Base-by-base conservation (phyloP, 805 yeast genomes). In the Isabelozyma heimii region DNA sequence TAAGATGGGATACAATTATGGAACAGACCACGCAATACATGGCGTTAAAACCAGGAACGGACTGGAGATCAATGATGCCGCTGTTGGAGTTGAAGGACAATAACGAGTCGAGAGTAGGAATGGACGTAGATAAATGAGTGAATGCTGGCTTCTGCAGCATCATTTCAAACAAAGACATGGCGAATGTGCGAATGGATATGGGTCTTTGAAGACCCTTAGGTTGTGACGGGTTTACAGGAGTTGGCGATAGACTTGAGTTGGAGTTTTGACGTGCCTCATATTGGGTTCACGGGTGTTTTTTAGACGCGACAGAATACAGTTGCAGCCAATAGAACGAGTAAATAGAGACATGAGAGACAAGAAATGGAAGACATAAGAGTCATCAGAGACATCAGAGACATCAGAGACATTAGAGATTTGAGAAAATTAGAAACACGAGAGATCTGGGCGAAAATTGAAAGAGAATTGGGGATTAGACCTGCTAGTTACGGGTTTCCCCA, bases 1-100 rank as follows among this genome's bases (percentile, higher is more conserved):
- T 14, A 24, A 72, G 56, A 48, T 72, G 75, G 10, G 68, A 60
- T 8, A 58, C 54, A 7, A 70, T 54, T 9, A 69, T 42, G n/a
- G 61, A 55, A 16, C 56, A 52, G 10, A 61, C 46, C 24, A 67
- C 51, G 4, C 58, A 51, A 43, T 55, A 57, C 39, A 57, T 45
- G 0, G 59, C 64, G 12, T 47, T 41, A 50, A 63, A 58, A 3
- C 63, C 61, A 3, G 77, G 75, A n/a, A 69, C 67, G 2, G 68
- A 50, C 52, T 72, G 76, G 50, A 72, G 54, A 48, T 72, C 77
- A 7, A 73, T 53, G 35, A 49, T 40, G 39, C 43, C 44, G 28
- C 41, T 39, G 24, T 46, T 43, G 8, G 48, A 43, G 26, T 53
- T 58, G 20, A 57, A 48, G 14, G 44, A 27, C 8, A 70, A 54